Evolutionary conservation across 2,329 filamentous ascomycete species (phyloP).

Genomic region (Exophiala viscosa): DNA sequence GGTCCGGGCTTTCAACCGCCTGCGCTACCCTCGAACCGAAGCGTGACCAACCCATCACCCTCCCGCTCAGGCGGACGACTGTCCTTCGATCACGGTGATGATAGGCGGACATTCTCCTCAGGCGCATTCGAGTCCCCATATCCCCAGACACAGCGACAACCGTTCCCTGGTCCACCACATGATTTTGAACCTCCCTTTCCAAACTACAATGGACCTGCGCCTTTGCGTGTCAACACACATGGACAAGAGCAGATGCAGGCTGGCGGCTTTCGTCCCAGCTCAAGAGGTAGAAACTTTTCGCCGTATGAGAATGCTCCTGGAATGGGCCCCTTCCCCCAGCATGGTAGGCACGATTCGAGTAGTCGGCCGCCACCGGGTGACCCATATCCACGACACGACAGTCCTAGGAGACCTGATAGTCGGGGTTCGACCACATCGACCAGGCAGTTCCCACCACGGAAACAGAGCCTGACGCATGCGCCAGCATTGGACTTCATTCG

Average conservation of each 20-base stretch:
- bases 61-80: constrained; percentile 17
- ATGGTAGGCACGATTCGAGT: constrained; percentile 15
- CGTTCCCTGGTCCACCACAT: constrained; percentile 24
- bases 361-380: constrained; percentile 27
- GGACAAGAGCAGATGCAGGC: constrained; percentile 15
- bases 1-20: constrained; percentile 17
- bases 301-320: constrained; percentile 17
- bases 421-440: constrained; percentile 21
- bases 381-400: constrained; percentile 18
- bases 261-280: constrained; percentile 26
- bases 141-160: constrained; percentile 19
- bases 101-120: constrained; percentile 24
- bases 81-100: constrained; percentile 28
- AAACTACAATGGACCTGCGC: constrained; percentile 14
- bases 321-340: constrained; percentile 16
- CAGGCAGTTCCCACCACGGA: constrained; percentile 55
- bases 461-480: constrained; percentile 58
- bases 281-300: constrained; percentile 23
- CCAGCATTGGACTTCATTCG: constrained; percentile 10
- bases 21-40: constrained; percentile 17
- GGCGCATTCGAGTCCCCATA: constrained; percentile 24
- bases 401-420: constrained; percentile 27
- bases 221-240: constrained; percentile 23
- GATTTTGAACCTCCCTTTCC: constrained; percentile 9
- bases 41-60: constrained; percentile 41